phyloP scores from a whole-genome alignment of 495 filamentous ascomycete species.

The Cercophora newfieldiana region DNA sequence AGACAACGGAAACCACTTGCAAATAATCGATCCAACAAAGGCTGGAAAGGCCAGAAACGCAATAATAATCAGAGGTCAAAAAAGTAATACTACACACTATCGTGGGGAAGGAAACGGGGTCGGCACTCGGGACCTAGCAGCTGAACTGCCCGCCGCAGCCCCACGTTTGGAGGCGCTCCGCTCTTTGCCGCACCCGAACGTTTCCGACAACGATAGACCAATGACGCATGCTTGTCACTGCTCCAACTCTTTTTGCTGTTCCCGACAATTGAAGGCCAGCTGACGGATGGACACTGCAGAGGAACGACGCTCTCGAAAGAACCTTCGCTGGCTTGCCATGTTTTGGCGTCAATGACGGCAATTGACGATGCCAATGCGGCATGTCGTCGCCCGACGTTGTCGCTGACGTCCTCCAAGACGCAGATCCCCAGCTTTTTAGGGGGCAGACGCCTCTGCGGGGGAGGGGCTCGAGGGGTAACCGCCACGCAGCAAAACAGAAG shows the following conservation, averaged over 20 bases:
- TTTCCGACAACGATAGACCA: constrained; percentile 7
- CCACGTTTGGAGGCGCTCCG: background rate
- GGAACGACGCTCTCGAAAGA: no score
- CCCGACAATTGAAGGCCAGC: background rate
- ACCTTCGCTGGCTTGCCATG: background rate
- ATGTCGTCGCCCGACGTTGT: constrained; percentile 12
- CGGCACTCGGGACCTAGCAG: no score
- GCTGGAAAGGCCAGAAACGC: no score
- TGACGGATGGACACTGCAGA: no score
- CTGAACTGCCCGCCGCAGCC: background rate
- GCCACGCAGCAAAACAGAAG: background rate
- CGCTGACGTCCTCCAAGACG: constrained; percentile 23
- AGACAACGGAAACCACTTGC: no score
- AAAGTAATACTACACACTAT: no score
- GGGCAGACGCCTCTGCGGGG: constrained; percentile 20
- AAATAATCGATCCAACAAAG: no score
- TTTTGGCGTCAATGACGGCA: background rate
- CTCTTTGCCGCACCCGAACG: constrained; percentile 10
- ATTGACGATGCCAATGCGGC: constrained; percentile 1
- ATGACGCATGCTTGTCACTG: constrained; percentile 12
- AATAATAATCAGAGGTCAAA: no score
- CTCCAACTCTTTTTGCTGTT: no score
- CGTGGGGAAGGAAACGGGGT: no score
- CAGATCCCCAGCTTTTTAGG: constrained; percentile 24
- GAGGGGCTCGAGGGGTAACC: background rate